phyloP scores from a whole-genome alignment of 352 stramenopile genomes.

The Globisporangium barbulae region DNA sequence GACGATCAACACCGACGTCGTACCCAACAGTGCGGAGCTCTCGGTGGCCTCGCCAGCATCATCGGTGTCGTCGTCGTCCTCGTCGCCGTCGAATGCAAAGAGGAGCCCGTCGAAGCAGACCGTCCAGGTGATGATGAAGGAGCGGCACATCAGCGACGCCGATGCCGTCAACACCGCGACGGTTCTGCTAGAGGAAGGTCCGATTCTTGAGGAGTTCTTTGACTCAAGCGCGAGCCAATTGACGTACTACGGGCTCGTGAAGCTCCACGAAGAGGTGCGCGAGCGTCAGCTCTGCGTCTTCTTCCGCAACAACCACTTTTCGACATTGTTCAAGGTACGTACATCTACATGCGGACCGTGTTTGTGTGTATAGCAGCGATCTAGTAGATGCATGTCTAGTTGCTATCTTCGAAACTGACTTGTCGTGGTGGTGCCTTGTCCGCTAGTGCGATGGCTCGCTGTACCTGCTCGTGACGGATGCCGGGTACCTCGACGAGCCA shows the following conservation, averaged over 20 bases:
- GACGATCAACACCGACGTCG: constrained; percentile 40
- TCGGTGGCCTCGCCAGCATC: constrained; percentile 7
- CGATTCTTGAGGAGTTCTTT: constrained; percentile 90
- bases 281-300: constrained; percentile 94
- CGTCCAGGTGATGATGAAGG: constrained; percentile 69
- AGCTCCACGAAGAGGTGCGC: constrained; percentile 90
- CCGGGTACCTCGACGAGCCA: constrained; percentile 93
- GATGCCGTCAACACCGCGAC: constrained; percentile 58
- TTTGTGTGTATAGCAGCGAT: neutral
- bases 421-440: neutral
- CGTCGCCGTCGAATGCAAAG: constrained; percentile 22
- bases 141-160: constrained; percentile 69
- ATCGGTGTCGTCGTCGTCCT: constrained; percentile 20
- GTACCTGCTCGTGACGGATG: constrained; percentile 96
- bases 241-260: constrained; percentile 92
- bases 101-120: constrained; percentile 72
- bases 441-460: constrained; percentile 86
- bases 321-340: constrained; percentile 92
- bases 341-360: neutral
- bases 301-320: constrained; percentile 99
- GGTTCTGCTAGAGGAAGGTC: constrained; percentile 69
- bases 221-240: constrained; percentile 89
- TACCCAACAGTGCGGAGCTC: neutral
- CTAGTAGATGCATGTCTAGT: neutral
- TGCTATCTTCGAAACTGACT: neutral